phyloP scores from a whole-genome alignment of 2,329 filamentous ascomycete species.

The Phyllosticta paracitricarpa region DNA sequence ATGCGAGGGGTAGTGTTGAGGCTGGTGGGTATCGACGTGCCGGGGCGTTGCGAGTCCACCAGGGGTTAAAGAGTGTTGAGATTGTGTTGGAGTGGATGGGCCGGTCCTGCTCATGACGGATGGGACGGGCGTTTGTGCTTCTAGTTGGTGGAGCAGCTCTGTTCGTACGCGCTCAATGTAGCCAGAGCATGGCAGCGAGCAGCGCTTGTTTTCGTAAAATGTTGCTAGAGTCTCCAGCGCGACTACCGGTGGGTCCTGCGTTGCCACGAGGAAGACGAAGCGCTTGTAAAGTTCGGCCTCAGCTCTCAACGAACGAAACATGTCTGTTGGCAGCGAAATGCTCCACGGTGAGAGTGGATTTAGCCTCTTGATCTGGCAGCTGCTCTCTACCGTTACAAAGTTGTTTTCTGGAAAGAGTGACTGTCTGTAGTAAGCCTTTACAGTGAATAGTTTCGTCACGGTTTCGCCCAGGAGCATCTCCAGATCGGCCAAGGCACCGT shows the following conservation, averaged over 20 bases:
- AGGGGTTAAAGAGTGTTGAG: neutral
- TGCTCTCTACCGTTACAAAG: conserved; percentile 19
- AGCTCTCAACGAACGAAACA: conserved; percentile 1
- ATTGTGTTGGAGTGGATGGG: neutral
- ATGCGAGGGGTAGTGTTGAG: conserved; percentile 4
- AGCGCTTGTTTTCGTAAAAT: neutral
- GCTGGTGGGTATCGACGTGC: neutral
- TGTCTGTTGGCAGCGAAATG: neutral
- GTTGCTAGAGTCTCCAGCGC: conserved; percentile 3
- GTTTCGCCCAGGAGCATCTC: conserved; percentile 14
- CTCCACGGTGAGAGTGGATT: conserved; percentile 25
- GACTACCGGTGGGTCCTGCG: neutral
- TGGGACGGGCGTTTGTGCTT: neutral
- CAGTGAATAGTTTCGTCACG: conserved; percentile 10
- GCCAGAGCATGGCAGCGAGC: neutral
- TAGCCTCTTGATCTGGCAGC: conserved; percentile 20
- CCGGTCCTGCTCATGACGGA: neutral
- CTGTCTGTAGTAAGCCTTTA: conserved; percentile 25
- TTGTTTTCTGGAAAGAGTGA: conserved; percentile 22
- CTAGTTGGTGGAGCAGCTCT: conserved; percentile 8
- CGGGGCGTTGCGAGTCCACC: neutral
- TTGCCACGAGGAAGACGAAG: conserved; percentile 13
- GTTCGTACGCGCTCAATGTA: conserved; percentile 5
- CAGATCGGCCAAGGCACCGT: conserved; percentile 11
- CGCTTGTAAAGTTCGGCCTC: conserved; percentile 13